A percentile compares a stretch with the other conserved stretches of the same genome.
phyloP scores from a whole-genome alignment of 352 stramenopile species.

The Thalassiosira livingstoniorum region DNA sequence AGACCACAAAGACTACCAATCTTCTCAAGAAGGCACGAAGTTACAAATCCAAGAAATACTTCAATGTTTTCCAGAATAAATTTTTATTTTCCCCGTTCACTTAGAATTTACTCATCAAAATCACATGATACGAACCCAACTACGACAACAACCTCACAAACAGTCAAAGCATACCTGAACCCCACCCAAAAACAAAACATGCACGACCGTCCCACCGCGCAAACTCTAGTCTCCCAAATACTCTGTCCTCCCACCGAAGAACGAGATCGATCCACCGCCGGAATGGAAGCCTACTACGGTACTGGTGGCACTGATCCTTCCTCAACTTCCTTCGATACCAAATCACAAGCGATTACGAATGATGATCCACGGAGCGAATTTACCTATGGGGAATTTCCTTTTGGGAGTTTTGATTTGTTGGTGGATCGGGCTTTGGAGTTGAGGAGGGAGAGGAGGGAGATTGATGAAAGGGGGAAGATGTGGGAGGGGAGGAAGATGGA shows the following conservation, averaged over 20 bases:
- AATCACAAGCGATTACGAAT: constrained; percentile 14
- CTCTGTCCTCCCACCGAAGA: constrained; percentile 43
- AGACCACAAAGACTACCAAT: no score
- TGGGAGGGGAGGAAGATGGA: neutral
- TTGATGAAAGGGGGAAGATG: neutral
- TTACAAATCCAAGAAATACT: no score
- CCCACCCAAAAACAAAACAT: neutral
- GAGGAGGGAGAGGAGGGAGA: neutral
- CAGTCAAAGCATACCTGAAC: no score
- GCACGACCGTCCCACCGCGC: constrained; percentile 18
- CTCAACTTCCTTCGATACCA: no score
- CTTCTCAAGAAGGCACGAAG: no score
- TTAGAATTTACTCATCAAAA: no score
- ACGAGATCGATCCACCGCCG: constrained; percentile 28
- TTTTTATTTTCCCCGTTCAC: no score
- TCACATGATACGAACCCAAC: no score
- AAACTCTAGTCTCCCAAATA: constrained; percentile 11
- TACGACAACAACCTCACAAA: no score
- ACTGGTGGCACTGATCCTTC: no score
- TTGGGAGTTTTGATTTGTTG: constrained; percentile 70
- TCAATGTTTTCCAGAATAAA: no score
- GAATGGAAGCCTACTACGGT: constrained; percentile 36
- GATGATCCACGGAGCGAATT: constrained; percentile 65
- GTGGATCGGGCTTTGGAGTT: constrained; percentile 60
- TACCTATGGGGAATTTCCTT: constrained; percentile 82